Evolutionary conservation across 768 basidiomycete species (phyloP).

Genomic region (Leccinum obscurum): DNA sequence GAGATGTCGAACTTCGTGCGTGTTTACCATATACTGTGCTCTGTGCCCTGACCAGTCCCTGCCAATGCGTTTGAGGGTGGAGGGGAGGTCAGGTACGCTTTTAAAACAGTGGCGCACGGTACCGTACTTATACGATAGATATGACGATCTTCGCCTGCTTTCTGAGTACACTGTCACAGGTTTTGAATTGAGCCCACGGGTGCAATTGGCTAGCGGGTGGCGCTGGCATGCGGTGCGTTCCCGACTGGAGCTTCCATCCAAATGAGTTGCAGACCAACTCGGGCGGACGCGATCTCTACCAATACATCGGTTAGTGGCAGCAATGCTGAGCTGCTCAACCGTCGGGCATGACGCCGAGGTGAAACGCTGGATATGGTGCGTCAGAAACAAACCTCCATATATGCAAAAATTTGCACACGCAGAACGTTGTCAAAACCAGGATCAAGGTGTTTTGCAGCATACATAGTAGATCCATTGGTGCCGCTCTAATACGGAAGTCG

Average conservation of each 20-base stretch:
- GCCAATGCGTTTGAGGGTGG: background rate
- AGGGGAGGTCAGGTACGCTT: background rate
- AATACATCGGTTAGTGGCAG: background rate
- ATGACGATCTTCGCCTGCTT: background rate
- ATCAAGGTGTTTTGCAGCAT: too few relatives aligned
- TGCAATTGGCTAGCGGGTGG: background rate
- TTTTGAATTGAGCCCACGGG: background rate
- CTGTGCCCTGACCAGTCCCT: background rate
- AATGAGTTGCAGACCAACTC: background rate
- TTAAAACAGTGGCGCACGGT: background rate
- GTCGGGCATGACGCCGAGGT: background rate
- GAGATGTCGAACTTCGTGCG: background rate
- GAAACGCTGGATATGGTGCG: background rate
- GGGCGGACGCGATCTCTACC: background rate
- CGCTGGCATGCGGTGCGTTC: background rate
- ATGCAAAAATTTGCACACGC: background rate
- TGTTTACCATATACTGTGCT: background rate
- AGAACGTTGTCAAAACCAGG: too few relatives aligned
- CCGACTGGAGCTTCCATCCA: background rate
- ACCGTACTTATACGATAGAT: background rate
- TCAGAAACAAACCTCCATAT: background rate
- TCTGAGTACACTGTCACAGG: background rate
- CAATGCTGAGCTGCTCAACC: background rate
- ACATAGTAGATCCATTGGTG: too few relatives aligned
- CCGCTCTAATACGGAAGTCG: background rate